Percentiles rank a stretch among this genome's conserved stretches.
Conservation (phyloP, 352 stramenopile genomes). For the Globisporangium emineosum region DNA sequence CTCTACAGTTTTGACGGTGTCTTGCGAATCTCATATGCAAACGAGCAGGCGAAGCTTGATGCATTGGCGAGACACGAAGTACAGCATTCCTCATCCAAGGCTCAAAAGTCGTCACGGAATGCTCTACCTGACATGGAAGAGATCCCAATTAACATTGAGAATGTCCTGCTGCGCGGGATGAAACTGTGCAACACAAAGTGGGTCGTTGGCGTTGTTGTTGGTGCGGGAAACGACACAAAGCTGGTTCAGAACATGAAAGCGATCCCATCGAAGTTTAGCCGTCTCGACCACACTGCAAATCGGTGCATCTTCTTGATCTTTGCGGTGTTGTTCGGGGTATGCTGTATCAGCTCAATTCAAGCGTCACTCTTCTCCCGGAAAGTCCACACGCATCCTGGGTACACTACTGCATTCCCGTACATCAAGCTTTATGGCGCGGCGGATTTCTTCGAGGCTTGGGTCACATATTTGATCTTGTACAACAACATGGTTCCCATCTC, state of each 20-base stretch:
- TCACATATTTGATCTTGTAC: constrained; percentile 86
- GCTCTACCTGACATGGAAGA: constrained; percentile 37
- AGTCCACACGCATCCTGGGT: constrained; percentile 23
- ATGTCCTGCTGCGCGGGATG: constrained; percentile 77
- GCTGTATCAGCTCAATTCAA: constrained; percentile 68
- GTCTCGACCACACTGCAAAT: constrained; percentile 74
- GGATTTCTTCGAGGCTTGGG: constrained; percentile 57
- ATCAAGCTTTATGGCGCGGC: constrained; percentile 30
- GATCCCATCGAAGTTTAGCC: constrained; percentile 84
- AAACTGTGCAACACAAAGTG: constrained; percentile 86
- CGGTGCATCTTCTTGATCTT: constrained; percentile 86
- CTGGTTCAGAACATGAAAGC: constrained; percentile 85
- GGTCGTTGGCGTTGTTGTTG: constrained; percentile 74
- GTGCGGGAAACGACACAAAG: constrained; percentile 78
- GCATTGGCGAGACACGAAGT: neutral
- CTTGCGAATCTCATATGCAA: constrained; percentile 37
- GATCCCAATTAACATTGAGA: constrained; percentile 75
- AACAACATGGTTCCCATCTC: constrained; percentile 96
- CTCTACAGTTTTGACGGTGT: constrained; percentile 83
- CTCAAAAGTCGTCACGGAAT: neutral
- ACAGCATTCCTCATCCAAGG: constrained; percentile 1
- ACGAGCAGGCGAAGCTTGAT: constrained; percentile 23
- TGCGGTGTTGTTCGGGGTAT: constrained; percentile 64
- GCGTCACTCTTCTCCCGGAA: constrained; percentile 38
- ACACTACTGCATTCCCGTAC: constrained; percentile 27